Base-by-base conservation (phyloP, 345 rosid species). In the Iberis pinnata region DNA sequence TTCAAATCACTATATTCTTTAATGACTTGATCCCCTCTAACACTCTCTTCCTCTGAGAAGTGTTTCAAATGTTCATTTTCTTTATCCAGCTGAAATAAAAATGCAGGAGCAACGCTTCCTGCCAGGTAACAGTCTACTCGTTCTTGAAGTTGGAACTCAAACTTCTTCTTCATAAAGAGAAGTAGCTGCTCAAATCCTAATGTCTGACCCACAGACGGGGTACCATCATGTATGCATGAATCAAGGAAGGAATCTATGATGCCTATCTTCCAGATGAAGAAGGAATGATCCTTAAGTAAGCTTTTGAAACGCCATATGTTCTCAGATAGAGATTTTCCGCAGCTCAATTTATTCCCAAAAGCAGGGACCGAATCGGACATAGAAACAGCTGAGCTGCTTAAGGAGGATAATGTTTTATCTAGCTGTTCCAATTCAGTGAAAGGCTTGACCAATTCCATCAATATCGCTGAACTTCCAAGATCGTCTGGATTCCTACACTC, bases 101-200 rank as follows among this genome's bases (percentile, higher is more conserved):
- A 71, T 43, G 80, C 67, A 57, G 89, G 79, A 56, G 81, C 79
- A 53, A 75, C 72, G 42, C 76, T 69, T 53, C 78, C 79, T 70
- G 75, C 79, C 59, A 85, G 69, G 65, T 89, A 83, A 33, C 64
- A 69, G 60, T 72, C 69, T 45, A 89, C 58, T 55, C 76, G 80
- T 59, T 83, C 80, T 58, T 76, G 85, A 63, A 88, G 89, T 76
- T 81, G 92, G 40, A 73, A 51, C 67, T 81, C 82, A 54, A 80
- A 80, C 77, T 78, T 89, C 73, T 70, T 81, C 87, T 78, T 89
- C 18, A 78, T 75, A 59, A 76, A 75, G 60, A 72, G 75, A 65
- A 75, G 72, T 49, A 89, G 87, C 77, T 89, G 97, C 47, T 89
- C 97, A 56, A 79, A 83, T 57, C 97, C 95, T 47, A 89, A 70